A percentile compares a stretch with the other conserved stretches of the same genome.
Evolutionary conservation across 1,284 basidiomycete genomes (phyloP).

Genomic region (Tilletia caries): DNA sequence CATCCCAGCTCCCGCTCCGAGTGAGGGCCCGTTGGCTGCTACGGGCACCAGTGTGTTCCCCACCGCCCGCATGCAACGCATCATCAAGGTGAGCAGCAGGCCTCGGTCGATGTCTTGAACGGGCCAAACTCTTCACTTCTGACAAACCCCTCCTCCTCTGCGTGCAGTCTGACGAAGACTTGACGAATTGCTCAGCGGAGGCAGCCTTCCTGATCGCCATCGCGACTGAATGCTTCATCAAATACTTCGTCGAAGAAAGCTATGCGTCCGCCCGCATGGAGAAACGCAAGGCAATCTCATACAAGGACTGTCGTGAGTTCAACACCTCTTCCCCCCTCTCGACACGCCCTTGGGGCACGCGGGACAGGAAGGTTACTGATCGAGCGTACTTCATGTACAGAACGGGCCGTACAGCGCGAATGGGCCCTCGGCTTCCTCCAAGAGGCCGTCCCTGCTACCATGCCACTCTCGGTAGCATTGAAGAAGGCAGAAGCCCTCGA

Average conservation of each 20-base stretch:
- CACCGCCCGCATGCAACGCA: conserved; percentile 2
- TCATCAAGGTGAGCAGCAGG: conserved; percentile 14
- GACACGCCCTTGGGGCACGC: too few relatives aligned
- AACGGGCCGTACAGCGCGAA: conserved; percentile 9
- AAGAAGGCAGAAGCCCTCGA: background rate
- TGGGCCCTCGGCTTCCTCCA: conserved; percentile 10
- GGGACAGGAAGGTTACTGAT: too few relatives aligned
- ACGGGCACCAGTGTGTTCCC: conserved; percentile 10
- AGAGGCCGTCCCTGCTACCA: background rate
- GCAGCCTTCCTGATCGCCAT: conserved; percentile 15
- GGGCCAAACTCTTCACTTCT: background rate
- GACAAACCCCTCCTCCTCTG: background rate
- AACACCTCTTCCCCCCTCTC: background rate
- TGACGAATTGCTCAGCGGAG: conserved; percentile 1
- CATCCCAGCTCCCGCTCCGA: background rate
- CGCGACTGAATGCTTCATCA: conserved; percentile 15
- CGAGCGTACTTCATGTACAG: background rate
- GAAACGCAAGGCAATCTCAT: background rate
- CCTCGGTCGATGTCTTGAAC: too few relatives aligned
- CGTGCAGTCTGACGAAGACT: conserved; percentile 1
- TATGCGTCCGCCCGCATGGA: conserved; percentile 12
- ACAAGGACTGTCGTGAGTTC: conserved; percentile 14
- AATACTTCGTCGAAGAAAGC: conserved; percentile 6
- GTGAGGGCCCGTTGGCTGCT: background rate
- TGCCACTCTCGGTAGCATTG: background rate